phyloP scores from a whole-genome alignment of 441 rosid genomes.

The Hypseocharis bilobata region DNA sequence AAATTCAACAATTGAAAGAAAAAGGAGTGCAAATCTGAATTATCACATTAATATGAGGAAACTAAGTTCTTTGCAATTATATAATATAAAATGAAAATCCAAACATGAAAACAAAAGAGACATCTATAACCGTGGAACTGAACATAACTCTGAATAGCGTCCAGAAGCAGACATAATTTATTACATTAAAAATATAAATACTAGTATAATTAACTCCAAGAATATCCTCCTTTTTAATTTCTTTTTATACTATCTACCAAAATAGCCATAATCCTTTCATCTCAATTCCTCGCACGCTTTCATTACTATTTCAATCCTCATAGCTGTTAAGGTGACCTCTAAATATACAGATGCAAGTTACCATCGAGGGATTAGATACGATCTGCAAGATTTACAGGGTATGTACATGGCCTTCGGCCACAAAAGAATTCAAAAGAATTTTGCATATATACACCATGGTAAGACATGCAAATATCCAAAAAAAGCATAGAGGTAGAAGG shows the following conservation, averaged over 20 bases:
- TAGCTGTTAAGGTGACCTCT: too few species aligned
- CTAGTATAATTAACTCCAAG: neutral
- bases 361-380: too few species aligned
- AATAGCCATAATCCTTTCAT: too few species aligned
- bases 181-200: neutral
- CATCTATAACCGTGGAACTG: neutral
- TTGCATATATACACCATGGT: neutral
- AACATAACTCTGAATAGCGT: neutral
- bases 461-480: neutral
- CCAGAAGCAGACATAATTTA: neutral
- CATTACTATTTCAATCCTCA: too few species aligned
- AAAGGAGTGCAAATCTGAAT: too few species aligned
- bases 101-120: neutral
- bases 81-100: neutral
- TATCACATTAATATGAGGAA: neutral
- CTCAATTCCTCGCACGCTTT: too few species aligned
- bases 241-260: too few species aligned
- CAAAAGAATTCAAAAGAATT: neutral
- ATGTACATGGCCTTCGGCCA: too few species aligned
- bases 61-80: neutral
- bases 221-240: too few species aligned
- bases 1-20: neutral
- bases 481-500: neutral
- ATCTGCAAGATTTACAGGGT: too few species aligned
- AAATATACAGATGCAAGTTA: too few species aligned